Conservation (phyloP, 169 alveolate genomes). For the Cryptosporidium tyzzeri region DNA sequence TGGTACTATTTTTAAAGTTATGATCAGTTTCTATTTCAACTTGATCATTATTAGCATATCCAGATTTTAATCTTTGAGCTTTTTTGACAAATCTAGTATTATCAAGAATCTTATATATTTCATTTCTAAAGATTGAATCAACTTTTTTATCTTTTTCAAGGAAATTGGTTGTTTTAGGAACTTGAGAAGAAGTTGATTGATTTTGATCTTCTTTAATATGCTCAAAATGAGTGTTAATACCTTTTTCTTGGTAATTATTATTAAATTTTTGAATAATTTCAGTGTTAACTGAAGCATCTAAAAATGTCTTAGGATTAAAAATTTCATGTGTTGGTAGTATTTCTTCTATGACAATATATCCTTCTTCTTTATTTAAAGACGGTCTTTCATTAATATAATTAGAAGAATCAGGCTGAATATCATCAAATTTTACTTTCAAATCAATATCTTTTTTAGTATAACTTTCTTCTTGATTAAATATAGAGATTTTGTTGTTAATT, state of each 20-base stretch:
- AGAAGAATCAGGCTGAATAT: not conserved
- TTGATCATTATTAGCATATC: slow-evolving; percentile 4
- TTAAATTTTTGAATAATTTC: not conserved
- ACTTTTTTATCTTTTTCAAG: slow-evolving; percentile 8
- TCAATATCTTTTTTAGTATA: not conserved
- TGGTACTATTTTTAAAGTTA: not conserved
- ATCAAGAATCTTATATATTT: slow-evolving; percentile 20
- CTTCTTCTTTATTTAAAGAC: not conserved
- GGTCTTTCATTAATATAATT: not conserved
- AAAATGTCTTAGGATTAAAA: not conserved
- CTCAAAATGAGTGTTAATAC: not conserved
- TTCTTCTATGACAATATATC: not conserved
- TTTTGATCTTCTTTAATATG: not conserved
- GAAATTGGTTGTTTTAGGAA: not conserved
- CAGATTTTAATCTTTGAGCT: not conserved
- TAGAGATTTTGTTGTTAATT: not conserved
- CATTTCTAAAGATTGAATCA: slow-evolving; percentile 26
- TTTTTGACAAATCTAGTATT: not conserved
- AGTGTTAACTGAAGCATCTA: not conserved
- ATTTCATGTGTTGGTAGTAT: not conserved
- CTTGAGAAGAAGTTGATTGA: not conserved
- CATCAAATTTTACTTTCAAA: not conserved
- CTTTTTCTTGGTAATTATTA: not conserved
- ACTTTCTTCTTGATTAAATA: not conserved
- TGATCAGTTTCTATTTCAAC: not conserved